Evolutionary conservation across 352 stramenopile species (phyloP).

Genomic region (Globisporangium splendens): DNA sequence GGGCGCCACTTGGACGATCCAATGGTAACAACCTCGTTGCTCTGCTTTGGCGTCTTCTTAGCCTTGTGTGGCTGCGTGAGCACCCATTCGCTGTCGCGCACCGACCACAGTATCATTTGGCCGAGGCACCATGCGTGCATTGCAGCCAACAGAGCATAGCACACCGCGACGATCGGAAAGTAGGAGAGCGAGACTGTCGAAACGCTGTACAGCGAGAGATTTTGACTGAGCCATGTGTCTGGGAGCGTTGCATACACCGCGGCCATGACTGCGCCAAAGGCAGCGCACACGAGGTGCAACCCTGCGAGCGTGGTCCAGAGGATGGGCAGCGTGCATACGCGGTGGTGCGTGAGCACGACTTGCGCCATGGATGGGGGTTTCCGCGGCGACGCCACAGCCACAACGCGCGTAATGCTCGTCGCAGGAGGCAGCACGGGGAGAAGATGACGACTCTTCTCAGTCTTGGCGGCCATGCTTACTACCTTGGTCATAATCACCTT

Average conservation of each 20-base stretch:
- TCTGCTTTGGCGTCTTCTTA: no score
- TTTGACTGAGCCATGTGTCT: neutral
- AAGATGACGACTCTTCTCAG: no score
- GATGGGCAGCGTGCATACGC: neutral
- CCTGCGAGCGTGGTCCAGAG: neutral
- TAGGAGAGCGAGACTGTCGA: neutral
- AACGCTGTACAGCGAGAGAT: neutral
- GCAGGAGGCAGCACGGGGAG: neutral
- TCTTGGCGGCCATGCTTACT: no score
- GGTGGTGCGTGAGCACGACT: neutral
- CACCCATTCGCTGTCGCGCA: neutral
- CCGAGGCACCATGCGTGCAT: neutral
- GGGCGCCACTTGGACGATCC: neutral
- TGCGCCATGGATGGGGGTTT: no score
- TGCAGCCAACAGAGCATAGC: neutral
- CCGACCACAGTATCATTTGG: neutral
- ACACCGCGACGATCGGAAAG: constrained; percentile 1
- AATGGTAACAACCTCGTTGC: neutral
- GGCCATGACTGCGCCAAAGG: neutral
- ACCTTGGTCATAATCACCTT: no score
- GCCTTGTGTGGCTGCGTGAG: no score
- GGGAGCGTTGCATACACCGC: neutral
- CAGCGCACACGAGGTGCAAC: constrained; percentile 1
- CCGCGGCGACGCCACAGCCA: no score
- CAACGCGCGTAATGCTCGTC: neutral